Evolutionary conservation across 192 early-diverging fungal genomes (phyloP), one percentile per base, ranked within the genome.

Genomic region (Coemansia sp.): DNA sequence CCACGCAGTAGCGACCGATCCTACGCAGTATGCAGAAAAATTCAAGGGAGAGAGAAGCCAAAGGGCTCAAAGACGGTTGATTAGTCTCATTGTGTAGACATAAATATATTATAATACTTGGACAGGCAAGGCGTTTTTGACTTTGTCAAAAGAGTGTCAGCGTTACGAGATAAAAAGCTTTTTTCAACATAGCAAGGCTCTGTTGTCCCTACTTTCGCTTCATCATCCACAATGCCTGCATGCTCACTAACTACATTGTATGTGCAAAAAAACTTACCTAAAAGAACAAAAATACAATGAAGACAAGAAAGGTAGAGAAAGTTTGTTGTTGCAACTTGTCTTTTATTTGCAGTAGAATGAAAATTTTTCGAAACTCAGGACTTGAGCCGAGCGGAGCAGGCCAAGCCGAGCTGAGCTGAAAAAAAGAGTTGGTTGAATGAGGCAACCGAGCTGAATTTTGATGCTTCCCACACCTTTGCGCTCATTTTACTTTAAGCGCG

Each of bases 131-230:
- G 32, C 32, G 8, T 9, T 35, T 35, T 47, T 18, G n/a, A 13
- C 43, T 47, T 47, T 13, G n/a, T 13, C 43, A 24, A 24, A 24
- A 24, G 66, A 24, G 66, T 66, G 70, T 72, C 70, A 72, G 70
- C 20, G 37, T 52, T 41, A 57, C 71, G 71, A 73, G 64, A 73
- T 65, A 54, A 54, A 67, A 64, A 74, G 59, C 47, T 52, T 64
- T 68, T 23, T 24, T 74, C 66, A 60, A 57, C 72, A 74, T 43
- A 24, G 37, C 13, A 47, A 26, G 26, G 24, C 58, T 69, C 59
- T 59, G 72, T 38, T 74, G 72, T 74, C 72, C 72, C 72, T 74
- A 74, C 72, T 68, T 68, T 61, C 18, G 54, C 45, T n/a, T 74
- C 72, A 74, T 74, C 72, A 74, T 65, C 13, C 71, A 73, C 71